phyloP scores from a whole-genome alignment of 257 asterid species.

The Knoxia roxburghii region DNA sequence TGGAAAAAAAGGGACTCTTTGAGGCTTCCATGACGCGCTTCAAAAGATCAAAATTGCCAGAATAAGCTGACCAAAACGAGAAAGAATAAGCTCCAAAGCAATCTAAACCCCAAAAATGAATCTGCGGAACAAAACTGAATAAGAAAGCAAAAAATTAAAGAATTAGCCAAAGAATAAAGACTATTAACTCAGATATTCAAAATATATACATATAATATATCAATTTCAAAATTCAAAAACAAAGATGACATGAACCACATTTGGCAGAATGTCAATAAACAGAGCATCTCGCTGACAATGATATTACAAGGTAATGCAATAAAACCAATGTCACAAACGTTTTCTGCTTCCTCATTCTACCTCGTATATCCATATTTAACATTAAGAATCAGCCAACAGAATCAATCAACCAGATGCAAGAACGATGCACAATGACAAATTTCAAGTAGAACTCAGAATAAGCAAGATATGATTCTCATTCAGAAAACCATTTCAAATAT shows the following conservation, averaged over 20 bases:
- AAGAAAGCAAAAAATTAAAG: background rate
- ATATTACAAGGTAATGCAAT: background rate
- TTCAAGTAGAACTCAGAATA: background rate
- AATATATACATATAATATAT: background rate
- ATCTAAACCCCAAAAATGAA: slow-evolving; percentile 15
- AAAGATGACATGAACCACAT: background rate
- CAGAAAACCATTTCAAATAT: background rate
- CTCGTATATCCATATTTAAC: too few species aligned
- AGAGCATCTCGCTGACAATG: background rate
- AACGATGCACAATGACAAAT: background rate
- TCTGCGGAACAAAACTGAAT: slow-evolving; percentile 18
- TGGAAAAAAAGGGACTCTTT: background rate
- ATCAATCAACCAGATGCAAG: background rate
- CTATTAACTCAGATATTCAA: background rate
- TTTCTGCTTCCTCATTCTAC: background rate
- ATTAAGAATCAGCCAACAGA: background rate
- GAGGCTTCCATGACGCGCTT: slow-evolving; percentile 15
- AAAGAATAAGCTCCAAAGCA: slow-evolving; percentile 16
- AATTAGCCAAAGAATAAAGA: slow-evolving; percentile 2
- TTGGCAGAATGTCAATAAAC: background rate
- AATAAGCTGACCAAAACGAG: slow-evolving; percentile 7
- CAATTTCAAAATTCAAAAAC: background rate
- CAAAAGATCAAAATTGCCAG: slow-evolving; percentile 17
- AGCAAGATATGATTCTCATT: background rate
- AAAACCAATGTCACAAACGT: background rate